Evolutionary conservation across 1,284 basidiomycete species (phyloP), one percentile per base, ranked within the genome.

Genomic region (Marasmius sp.): DNA sequence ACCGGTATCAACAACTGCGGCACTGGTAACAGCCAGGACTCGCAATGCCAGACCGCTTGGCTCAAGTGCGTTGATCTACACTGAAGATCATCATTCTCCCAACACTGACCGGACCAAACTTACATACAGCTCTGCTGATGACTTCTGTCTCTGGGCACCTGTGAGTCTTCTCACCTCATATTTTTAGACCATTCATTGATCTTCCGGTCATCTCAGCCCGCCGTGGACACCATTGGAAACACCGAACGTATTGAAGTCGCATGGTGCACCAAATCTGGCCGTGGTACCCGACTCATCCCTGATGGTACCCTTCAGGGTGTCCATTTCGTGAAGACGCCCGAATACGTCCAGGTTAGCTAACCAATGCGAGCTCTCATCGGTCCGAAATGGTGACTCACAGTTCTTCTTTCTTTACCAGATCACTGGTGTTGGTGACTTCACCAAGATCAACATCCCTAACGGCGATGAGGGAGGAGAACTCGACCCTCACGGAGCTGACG

Each of bases 221-320:
- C 70, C 34, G 70, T 73, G 63, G 76, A 80, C 37, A 76, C 78
- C n/a, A 85, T 93, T 60, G 88, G 86, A 50, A 83, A 89, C 63
- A 85, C 86, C 11, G 91, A 93, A 74, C 82, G 81, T 47, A 79
- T 84, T 58, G 85, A 84, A 63, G 87, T 93, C n/a, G 85, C 89
- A 0, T 93, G 84, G 81, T 93, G 91, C 77, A 89, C 88, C 41
- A 87, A 85, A 70, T 79, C 82, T 56, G 85, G 86, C 16, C 82
- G 81, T 61, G 89, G 90, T 8, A 79, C 87, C 0, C 87, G 90
- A 55, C 71, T 83, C 36, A 88, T 92, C 27, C 87, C 87, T 50
- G 74, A 80, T 16, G 86, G 85, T 22, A 78, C 88, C 7, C 76
- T 92, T 63, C 77, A 79, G 37, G 89, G 87, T 65, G 81, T 89